A percentile compares a stretch with the other conserved stretches of the same genome.
Evolutionary conservation across 768 basidiomycete species (phyloP).

Genomic region (Mrakia hoshinonis): DNA sequence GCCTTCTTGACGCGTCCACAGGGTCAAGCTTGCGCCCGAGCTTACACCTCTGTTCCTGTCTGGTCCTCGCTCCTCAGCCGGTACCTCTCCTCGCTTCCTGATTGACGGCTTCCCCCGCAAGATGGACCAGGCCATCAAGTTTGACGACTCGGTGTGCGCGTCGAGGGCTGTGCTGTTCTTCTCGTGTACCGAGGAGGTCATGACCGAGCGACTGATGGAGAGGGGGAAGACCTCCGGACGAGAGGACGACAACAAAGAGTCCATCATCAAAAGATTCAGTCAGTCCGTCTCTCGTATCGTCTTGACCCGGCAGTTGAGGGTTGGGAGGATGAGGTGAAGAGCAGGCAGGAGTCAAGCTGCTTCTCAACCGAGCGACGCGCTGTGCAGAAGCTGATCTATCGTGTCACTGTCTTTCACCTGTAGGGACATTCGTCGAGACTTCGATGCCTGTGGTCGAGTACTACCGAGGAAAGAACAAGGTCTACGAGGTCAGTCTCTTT

Average conservation of each 20-base stretch:
- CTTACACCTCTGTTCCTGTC: not conserved
- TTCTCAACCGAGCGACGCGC: too few species aligned
- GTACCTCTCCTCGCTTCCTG: conserved; percentile 55
- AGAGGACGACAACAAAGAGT: conserved; percentile 90
- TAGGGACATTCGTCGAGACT: conserved; percentile 71
- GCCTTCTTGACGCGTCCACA: conserved; percentile 39
- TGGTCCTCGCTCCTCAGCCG: not conserved
- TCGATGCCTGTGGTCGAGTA: conserved; percentile 90
- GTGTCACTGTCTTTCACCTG: not conserved
- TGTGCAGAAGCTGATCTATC: not conserved
- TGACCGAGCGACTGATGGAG: conserved; percentile 75
- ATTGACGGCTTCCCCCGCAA: conserved; percentile 97
- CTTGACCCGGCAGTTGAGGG: conserved; percentile 5
- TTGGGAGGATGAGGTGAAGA: conserved; percentile 30
- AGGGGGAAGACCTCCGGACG: conserved; percentile 88
- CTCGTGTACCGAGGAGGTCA: conserved; percentile 75
- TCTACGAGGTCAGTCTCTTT: conserved; percentile 57
- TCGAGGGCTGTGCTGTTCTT: conserved; percentile 78
- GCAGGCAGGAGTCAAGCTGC: not conserved
- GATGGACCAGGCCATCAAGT: conserved; percentile 93
- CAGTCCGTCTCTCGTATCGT: conserved; percentile 36
- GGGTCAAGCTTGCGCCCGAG: not conserved
- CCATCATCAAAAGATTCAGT: conserved; percentile 95
- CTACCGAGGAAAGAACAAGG: conserved; percentile 59
- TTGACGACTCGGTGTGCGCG: conserved; percentile 76